Percentiles rank a stretch among this genome's conserved stretches.
Conservation (phyloP, 139 green algal species). For the Chlamydomonas asymmetrica region DNA sequence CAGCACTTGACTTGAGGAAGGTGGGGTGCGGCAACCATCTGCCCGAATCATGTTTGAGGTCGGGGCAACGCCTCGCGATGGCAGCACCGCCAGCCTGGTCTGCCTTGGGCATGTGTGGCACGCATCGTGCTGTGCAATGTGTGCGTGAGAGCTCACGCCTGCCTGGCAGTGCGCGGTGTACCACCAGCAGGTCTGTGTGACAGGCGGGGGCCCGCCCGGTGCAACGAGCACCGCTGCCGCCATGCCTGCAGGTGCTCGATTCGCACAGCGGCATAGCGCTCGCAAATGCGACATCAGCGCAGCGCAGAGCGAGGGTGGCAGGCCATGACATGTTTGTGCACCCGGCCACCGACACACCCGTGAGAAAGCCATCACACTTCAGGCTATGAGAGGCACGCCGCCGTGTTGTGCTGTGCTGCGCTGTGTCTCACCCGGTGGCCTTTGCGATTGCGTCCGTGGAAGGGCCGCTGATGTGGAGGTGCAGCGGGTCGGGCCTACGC, state of each 20-base stretch:
- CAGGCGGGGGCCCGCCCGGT: too few relatives aligned
- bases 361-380: too few relatives aligned
- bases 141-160: too few relatives aligned
- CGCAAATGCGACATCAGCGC: background rate
- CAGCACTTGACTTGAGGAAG: background rate
- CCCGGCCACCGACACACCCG: background rate
- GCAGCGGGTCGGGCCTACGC: slow-evolving; percentile 26
- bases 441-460: slow-evolving; percentile 9
- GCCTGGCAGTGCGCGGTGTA: too few relatives aligned
- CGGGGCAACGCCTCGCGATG: background rate
- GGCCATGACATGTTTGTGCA: background rate
- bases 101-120: background rate
- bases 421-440: slow-evolving; percentile 12
- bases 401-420: background rate
- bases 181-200: too few relatives aligned
- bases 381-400: background rate
- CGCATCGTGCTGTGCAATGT: too few relatives aligned
- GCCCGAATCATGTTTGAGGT: too few relatives aligned
- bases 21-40: too few relatives aligned
- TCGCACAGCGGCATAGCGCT: background rate
- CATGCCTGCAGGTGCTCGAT: background rate
- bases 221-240: too few relatives aligned
- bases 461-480: slow-evolving; percentile 19
- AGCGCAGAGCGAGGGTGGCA: background rate
- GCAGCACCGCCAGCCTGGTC: background rate